These are phyloP conservation scores for Suillus lakei DNA, from an alignment of 768 basidiomycete species.

Conservation along the genomic window DNA sequence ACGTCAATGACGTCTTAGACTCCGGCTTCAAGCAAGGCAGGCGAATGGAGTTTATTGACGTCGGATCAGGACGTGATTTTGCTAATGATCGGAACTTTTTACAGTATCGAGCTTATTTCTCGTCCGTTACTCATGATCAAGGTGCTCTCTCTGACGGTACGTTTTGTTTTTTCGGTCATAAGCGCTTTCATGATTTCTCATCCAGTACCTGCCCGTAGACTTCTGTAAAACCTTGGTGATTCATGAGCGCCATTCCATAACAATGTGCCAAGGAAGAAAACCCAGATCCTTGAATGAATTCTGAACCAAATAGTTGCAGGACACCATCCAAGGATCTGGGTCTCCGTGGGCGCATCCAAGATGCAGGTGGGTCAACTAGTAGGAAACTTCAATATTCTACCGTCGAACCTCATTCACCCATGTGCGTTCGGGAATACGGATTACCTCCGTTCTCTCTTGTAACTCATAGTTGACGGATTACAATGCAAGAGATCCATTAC, in stretches of 20 bases:
- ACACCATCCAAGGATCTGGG: too few species aligned
- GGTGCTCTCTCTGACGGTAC: too few species aligned
- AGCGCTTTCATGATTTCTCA: background rate
- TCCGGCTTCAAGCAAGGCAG: too few species aligned
- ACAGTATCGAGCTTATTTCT: too few species aligned
- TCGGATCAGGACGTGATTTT: too few species aligned
- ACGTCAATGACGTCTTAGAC: too few species aligned
- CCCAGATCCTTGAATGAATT: background rate
- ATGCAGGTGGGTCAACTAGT: background rate
- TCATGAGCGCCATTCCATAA: background rate
- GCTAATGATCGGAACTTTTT: too few species aligned
- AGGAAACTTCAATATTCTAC: background rate
- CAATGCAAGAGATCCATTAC: background rate
- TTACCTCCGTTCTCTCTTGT: background rate
- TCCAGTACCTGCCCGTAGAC: background rate
- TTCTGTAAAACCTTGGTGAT: too few species aligned
- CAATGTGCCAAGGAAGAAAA: background rate
- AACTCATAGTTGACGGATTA: background rate
- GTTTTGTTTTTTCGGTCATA: background rate
- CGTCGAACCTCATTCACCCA: background rate
- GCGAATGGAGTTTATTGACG: too few species aligned
- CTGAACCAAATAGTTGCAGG: background rate
- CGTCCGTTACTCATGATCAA: too few species aligned
- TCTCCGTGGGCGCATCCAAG: too few species aligned
- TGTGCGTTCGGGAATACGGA: background rate